Evolutionary conservation across 345 rosid species (phyloP), one percentile per base, ranked within the genome.

Genomic region (Citropsis articulata): DNA sequence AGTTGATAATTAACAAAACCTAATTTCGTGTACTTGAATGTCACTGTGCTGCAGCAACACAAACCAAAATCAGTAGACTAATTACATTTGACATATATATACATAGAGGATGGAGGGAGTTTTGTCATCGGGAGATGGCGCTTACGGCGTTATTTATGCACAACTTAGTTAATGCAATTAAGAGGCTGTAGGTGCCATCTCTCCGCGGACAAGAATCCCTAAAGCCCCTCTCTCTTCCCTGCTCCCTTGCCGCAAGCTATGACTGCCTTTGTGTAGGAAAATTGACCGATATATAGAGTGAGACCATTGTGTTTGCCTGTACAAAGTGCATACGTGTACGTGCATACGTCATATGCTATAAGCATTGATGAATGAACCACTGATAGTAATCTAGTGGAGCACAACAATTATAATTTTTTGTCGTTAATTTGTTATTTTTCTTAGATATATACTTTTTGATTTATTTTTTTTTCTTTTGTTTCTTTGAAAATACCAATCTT

Each of bases 201-300:
- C 83, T 80, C 79, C 66, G 63, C 67, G 76, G 19, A 67, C 55
- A 67, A 25, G 71, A 67, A 27, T 10, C 53, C 55, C 56, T 68
- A 2, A 0, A 61, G 14, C 66, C 19, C 13, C 33, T 9, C 42
- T 38, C 40, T 9, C 33, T 61, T 31, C 13, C 30, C 12, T 12
- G 21, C 35, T 27, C 19, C 33, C 42, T 19, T 45, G 50, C 50
- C 16, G 50, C 50, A 45, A 45, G 18, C 50, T 45, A 13, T 45
- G 50, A 45, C 2, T 45, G 50, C 50, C 5, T 45, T 45, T 13
- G 50, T 45, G 18, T 45, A 12, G 3, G 16, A 45, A 45, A 45
- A 45, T 45, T 45, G 50, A 45, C 22, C 19, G 7, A 18, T 53
- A 0, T 4, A 53, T 53, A 18, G 4, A 53, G 7, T n/a, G n/a